Base-by-base conservation (phyloP, 352 stramenopile genomes). In the Pythium dissotocum region DNA sequence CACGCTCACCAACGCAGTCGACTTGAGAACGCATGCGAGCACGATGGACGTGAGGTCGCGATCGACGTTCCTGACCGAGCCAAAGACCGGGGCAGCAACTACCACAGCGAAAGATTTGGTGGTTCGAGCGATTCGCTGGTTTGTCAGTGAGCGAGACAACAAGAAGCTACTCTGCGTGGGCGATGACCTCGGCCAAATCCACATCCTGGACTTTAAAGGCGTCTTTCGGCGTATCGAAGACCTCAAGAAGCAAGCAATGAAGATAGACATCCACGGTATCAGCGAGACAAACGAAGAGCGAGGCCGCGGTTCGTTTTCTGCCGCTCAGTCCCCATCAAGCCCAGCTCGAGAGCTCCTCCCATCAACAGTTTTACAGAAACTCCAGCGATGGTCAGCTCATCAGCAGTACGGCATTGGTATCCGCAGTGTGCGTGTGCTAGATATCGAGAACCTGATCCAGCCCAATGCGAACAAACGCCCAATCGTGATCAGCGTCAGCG, bases 181-280 rank as follows among this genome's bases (percentile, higher is more conserved):
- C 0, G 80, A 89, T 61, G 77, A 85, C 4, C 67, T 72, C 56
- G 76, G 78, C 71, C 52, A 67, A 21, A 53, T 75, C 30, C 38
- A 58, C 7, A 44, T 75, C 6, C 46, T 65, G 13, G 62, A 75
- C 57, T 48, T 75, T 24, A 63, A 67, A n/a, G 32, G 36, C 14
- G 18, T 75, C 9, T 52, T 75, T 42, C 62, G 58, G 7, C 57
- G 62, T 4, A 56, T 71, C 18, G 68, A 75, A 14, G 55, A 75
- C n/a, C 12, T 71, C 7, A 67, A 58, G 13, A 71, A 67, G 18
- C 59, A 58, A 51, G 42, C 42, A 13, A 51, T 26, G 42, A 51
- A 51, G 42, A 26, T 10, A 1, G 42, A 51, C 3, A 4, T 51
- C 14, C 42, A 51, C 13, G 42, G 42, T 26, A 26, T 16, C 14